These are phyloP conservation scores for Collybia nuda DNA, from an alignment of 768 basidiomycete genomes.

Conservation along the genomic window DNA sequence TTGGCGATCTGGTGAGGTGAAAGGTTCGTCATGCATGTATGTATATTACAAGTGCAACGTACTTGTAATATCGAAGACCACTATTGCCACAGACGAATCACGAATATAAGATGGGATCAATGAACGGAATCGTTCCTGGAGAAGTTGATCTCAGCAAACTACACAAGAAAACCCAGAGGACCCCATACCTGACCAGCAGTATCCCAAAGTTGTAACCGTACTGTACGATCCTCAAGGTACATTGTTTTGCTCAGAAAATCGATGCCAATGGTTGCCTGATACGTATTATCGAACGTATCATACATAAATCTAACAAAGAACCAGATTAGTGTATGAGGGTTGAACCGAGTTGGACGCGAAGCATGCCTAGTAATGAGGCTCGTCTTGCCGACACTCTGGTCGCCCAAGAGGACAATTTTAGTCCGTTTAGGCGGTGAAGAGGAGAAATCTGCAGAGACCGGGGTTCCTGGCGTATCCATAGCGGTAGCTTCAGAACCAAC, in stretches of 20 bases:
- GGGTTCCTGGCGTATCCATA: constrained; percentile 61
- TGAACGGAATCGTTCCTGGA: constrained; percentile 92
- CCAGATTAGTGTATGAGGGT: constrained; percentile 4
- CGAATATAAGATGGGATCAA: constrained; percentile 98
- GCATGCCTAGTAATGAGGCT: constrained; percentile 92
- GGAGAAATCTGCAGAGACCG: constrained; percentile 80
- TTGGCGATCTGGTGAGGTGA: constrained; percentile 67
- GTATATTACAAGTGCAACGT: constrained; percentile 27
- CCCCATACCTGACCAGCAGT: constrained; percentile 84
- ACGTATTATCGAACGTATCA: constrained; percentile 99
- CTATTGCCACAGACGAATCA: constrained; percentile 97
- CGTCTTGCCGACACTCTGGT: constrained; percentile 98
- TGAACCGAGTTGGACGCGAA: constrained; percentile 8
- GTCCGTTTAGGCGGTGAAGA: constrained; percentile 91
- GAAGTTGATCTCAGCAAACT: not conserved
- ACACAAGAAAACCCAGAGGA: not conserved
- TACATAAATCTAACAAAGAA: constrained; percentile 81
- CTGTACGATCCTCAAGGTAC: constrained; percentile 98
- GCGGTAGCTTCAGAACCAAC: not conserved
- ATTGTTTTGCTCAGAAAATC: constrained; percentile 99
- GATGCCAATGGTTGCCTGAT: constrained; percentile 96
- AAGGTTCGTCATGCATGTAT: constrained; percentile 1
- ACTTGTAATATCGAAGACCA: constrained; percentile 99
- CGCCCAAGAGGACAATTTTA: constrained; percentile 94
- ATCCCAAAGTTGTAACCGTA: constrained; percentile 97